Evolutionary conservation across 768 basidiomycete species (phyloP), one percentile per base, ranked within the genome.

Genomic region (Pisolithus albus): DNA sequence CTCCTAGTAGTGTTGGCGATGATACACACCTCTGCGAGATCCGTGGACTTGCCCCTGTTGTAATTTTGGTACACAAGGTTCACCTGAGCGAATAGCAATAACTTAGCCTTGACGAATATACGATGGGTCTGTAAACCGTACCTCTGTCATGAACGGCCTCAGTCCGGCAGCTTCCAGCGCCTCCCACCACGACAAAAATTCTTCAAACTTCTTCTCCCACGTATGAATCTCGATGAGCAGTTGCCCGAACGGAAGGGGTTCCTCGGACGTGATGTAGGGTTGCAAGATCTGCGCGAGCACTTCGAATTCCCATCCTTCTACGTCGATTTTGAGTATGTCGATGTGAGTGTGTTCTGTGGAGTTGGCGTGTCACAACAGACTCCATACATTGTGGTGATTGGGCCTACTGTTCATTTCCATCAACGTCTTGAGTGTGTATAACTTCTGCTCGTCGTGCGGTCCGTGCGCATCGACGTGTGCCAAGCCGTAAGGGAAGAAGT

Each of bases 31-130:
- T 80, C 80, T 6, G 73, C 75, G 13, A 81, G 71, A 50, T 79
- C 76, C 13, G 76, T 61, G 1, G 66, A 71, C 19, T 64, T 64
- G 4, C 70, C 70, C 51, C 62, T 70, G 59, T 81, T 79, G 61
- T 80, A 81, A 56, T 80, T 81, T 51, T 75, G 74, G 59, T 81
- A 81, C 18, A 81, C 77, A 40, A 81, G 63, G 61, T 81, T 81
- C 21, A 80, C 75, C 76, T 79, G 54, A 46, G 26, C n/a, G 3
- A 53, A 1, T 18, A n/a, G 59, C 15, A 66, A 56, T 36, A 21
- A 43, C 16, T 4, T 1, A 26, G 32, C 9, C 9, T 11, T 34
- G 9, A 15, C 9, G 13, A 21, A 23, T 10, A 1, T 10, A 43
- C 3, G 45, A 2, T 26, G 30, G 19, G 15, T 19, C 1, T 16